Conservation (phyloP, 768 basidiomycete species). For the Mycena latifolia region DNA sequence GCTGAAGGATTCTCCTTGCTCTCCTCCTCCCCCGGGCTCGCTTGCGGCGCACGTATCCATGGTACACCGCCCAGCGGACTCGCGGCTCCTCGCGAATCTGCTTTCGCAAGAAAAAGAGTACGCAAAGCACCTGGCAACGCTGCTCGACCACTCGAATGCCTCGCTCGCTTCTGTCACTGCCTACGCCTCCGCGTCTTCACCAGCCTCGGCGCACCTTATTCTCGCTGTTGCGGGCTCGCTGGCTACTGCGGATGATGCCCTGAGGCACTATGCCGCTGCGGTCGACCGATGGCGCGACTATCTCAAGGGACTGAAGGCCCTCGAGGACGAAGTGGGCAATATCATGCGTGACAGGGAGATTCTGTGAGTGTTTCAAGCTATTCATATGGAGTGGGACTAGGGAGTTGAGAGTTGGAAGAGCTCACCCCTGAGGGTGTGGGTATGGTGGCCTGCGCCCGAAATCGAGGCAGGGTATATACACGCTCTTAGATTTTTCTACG, state of each 20-base stretch:
- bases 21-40: too few relatives aligned
- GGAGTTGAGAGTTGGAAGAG: not conserved
- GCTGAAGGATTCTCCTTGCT: too few relatives aligned
- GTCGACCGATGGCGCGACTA: slow-evolving; percentile 77
- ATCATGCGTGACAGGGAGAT: slow-evolving; percentile 85
- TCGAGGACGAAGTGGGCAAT: slow-evolving; percentile 81
- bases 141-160: slow-evolving; percentile 70
- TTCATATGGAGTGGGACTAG: too few relatives aligned
- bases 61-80: slow-evolving; percentile 82
- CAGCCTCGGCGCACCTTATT: slow-evolving; percentile 66
- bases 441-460: too few relatives aligned
- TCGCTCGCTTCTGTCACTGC: slow-evolving; percentile 77
- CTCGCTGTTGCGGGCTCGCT: slow-evolving; percentile 69
- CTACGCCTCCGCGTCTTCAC: slow-evolving; percentile 77
- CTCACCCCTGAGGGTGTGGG: not conserved
- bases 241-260: slow-evolving; percentile 75
- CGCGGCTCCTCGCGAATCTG: slow-evolving; percentile 77
- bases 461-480: too few relatives aligned
- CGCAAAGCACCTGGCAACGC: slow-evolving; percentile 65
- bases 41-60: too few relatives aligned
- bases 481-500: too few relatives aligned
- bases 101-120: slow-evolving; percentile 80
- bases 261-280: slow-evolving; percentile 68
- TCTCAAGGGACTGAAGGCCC: slow-evolving; percentile 67
- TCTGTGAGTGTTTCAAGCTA: slow-evolving; percentile 65